phyloP scores from a whole-genome alignment of 805 yeast genomes.

The Candida tammaniensis region DNA sequence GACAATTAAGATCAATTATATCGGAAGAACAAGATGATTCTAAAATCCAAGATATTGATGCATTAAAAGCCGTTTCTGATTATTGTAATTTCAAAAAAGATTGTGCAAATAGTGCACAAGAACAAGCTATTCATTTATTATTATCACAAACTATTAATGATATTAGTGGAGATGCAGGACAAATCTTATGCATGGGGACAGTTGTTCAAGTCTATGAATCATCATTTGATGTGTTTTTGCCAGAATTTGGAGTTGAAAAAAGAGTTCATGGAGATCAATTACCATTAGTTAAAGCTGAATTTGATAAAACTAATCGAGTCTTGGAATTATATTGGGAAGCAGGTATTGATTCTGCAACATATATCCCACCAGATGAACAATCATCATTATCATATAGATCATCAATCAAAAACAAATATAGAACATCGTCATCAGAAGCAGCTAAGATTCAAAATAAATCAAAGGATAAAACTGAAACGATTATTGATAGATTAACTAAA shows the following conservation, averaged over 20 bases:
- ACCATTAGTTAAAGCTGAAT: conserved; percentile 90
- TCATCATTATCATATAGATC: conserved; percentile 72
- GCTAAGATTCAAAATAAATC: conserved; percentile 54
- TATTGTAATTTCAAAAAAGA: conserved; percentile 95
- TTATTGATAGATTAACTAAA: conserved; percentile 46
- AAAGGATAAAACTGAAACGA: conserved; percentile 36
- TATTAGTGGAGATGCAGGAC: conserved; percentile 71
- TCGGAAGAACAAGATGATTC: conserved; percentile 14
- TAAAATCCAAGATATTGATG: conserved; percentile 47
- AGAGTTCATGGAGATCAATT: conserved; percentile 97
- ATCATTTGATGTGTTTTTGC: conserved; percentile 88
- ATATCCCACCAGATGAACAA: conserved; percentile 85
- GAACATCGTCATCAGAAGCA: conserved; percentile 69
- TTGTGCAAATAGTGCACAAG: conserved; percentile 90
- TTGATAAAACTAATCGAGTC: conserved; percentile 61
- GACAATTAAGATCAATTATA: conserved; percentile 77
- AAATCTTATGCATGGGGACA: conserved; percentile 77
- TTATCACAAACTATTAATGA: conserved; percentile 81
- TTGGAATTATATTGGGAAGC: conserved; percentile 90
- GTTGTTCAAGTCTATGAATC: conserved; percentile 93
- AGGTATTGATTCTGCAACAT: conserved; percentile 90
- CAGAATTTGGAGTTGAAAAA: conserved; percentile 92
- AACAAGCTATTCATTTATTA: conserved; percentile 86
- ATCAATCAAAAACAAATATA: conserved; percentile 73
- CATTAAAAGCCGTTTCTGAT: conserved; percentile 79